Percentiles rank a stretch among this genome's conserved stretches.
phyloP scores from a whole-genome alignment of 352 stramenopile species.

The Phytophthora megakarya region DNA sequence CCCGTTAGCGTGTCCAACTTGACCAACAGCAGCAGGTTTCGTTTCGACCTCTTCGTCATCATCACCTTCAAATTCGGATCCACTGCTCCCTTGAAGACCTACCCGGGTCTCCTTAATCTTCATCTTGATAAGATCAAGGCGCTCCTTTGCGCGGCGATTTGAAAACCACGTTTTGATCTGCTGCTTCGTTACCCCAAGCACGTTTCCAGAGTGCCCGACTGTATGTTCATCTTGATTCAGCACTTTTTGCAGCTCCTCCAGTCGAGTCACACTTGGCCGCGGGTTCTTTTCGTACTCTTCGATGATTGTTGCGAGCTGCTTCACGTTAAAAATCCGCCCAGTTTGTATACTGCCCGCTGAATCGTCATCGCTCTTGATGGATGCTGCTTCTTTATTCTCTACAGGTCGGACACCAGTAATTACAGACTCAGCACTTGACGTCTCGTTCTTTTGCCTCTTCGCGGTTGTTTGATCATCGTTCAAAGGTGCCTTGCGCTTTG shows the following conservation, averaged over 20 bases:
- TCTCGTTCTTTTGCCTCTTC: constrained; percentile 47
- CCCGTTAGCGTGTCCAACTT: constrained; percentile 27
- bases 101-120: constrained; percentile 58
- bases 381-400: constrained; percentile 18
- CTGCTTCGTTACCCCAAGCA: constrained; percentile 65
- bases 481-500: constrained; percentile 36
- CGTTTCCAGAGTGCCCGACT: constrained; percentile 55
- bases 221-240: constrained; percentile 77
- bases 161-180: constrained; percentile 89
- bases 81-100: constrained; percentile 24
- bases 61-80: constrained; percentile 52
- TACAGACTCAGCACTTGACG: not conserved
- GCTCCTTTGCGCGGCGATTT: constrained; percentile 80
- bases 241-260: constrained; percentile 74
- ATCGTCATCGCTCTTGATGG: constrained; percentile 31
- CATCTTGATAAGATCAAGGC: constrained; percentile 81
- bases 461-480: constrained; percentile 29
- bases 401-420: not conserved
- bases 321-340: constrained; percentile 84
- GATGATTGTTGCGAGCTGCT: constrained; percentile 84
- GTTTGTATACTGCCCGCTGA: constrained; percentile 39
- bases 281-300: constrained; percentile 88
- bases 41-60: constrained; percentile 32
- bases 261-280: constrained; percentile 56
- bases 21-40: constrained; percentile 9